Evolutionary conservation across 2,329 filamentous ascomycete genomes (phyloP), one percentile per base, ranked within the genome.

Genomic region (Apiospora malaysiana): DNA sequence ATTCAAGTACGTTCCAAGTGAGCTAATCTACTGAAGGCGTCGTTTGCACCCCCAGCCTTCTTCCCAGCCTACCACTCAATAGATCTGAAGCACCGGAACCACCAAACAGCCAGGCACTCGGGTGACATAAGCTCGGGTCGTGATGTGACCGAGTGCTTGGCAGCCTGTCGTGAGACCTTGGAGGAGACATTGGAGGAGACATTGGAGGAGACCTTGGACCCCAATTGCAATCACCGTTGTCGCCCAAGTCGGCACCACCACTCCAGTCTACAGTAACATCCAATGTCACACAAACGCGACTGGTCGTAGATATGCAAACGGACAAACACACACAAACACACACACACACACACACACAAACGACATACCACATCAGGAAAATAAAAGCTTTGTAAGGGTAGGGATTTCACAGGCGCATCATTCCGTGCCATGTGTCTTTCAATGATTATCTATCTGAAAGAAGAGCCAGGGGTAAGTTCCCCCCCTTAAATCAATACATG

Each of bases 401-500:
- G 32, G 56, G 56, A 63, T 63, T 63, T 32, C 37, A 32, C n/a
- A n/a, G 32, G 56, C 56, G 56, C 56, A 63, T 40, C 32, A 40
- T 63, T 16, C 56, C 56, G 56, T 63, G 56, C 56, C 56, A 63
- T 63, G 56, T 63, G 56, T 63, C 56, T 32, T 63, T 63, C 56
- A 37, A 63, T 63, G 56, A 69, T 51, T 71, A 71, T 69, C 69
- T 63, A 69, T 71, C 59, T 45, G 69, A 32, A 59, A 69, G 68
- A 63, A 56, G 37, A 69, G 67, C 67, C 67, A 71, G 66, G 43
- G 56, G 56, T 32, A 9, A 40, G 56, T 63, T n/a, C 25, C 65
- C 65, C 65, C 51, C 45, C 68, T 69, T 69, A 70, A 66, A 66
- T 63, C 67, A 70, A 67, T 59, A 69, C 71, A 72, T 70, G 65